Evolutionary conservation across 768 basidiomycete genomes (phyloP), one percentile per base, ranked within the genome.

Genomic region (Sarcodon sp.): DNA sequence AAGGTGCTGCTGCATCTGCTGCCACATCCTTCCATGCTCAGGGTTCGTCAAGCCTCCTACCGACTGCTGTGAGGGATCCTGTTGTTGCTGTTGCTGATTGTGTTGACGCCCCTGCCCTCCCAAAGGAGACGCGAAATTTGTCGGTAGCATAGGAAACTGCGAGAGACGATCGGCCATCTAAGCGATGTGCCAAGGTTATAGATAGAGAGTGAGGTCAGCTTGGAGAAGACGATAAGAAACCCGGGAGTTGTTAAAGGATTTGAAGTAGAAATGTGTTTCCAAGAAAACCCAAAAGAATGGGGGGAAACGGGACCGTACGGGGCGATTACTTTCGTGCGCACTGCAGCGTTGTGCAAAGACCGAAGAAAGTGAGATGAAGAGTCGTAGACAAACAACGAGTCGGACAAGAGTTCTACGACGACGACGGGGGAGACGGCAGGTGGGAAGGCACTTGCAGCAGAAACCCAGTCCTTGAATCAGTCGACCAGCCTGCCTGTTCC

Each of bases 151-250:
- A 55, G 68, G 53, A 61, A 77, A 80, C 63, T 69, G 70, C 57
- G 69, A 59, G 46, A 69, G 59, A 62, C 73, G 76, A 74, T 82
- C 78, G 60, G 79, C 77, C 79, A 80, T 79, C 21, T 27, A 27
- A 27, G 21, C 21, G 21, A 27, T 27, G 21, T 27, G 21, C 21
- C 21, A 27, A 27, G 21, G 2, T 27, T 27, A 27, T 27, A 27
- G 21, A 27, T 27, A 4, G 21, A 27, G 21, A 27, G 21, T 27
- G 21, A 27, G 21, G 21, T 27, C 21, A 27, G 21, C 21, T 27
- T 27, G 21, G 4, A 27, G 21, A 27, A 27, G 21, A 27, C 21
- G 21, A 27, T 27, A 27, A 4, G 21, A 27, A 27, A 27, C 21
- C 4, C 21, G 21, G 21, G 21, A 27, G 21, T 27, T 27, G 21